Evolutionary conservation across 306 rosid genomes (phyloP).

Genomic region (Datisca glomerata): DNA sequence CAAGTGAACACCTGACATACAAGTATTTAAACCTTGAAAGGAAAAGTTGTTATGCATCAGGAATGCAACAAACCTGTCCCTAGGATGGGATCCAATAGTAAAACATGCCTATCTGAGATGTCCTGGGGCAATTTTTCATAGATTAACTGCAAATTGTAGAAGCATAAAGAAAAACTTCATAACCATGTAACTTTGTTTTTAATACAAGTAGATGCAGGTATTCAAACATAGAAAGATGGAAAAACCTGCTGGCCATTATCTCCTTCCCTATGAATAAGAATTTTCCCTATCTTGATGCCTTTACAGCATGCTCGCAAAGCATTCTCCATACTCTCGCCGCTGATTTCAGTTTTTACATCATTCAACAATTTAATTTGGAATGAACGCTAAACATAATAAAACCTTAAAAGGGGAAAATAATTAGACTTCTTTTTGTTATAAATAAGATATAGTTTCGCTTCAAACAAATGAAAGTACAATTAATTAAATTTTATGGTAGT

Average conservation of each 20-base stretch:
- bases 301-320: conserved; percentile 98
- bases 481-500: too few relatives aligned
- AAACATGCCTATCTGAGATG: conserved; percentile 92
- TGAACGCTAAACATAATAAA: too few relatives aligned
- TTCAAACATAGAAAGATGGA: conserved; percentile 10
- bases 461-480: too few relatives aligned
- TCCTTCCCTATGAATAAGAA: conserved; percentile 98
- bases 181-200: conserved; percentile 1
- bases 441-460: too few relatives aligned
- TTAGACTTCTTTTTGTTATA: too few relatives aligned
- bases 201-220: conserved; percentile 3
- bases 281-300: conserved; percentile 98
- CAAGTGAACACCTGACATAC: too few relatives aligned
- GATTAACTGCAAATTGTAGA: conserved; percentile 56
- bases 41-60: neutral
- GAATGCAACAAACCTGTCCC: conserved; percentile 70
- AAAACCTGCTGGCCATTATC: conserved; percentile 97
- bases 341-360: too few relatives aligned
- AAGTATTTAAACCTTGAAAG: too few relatives aligned
- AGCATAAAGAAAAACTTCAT: conserved; percentile 7
- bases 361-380: too few relatives aligned
- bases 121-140: conserved; percentile 90
- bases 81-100: conserved; percentile 89
- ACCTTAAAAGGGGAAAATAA: too few relatives aligned
- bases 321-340: conserved; percentile 99